Base-by-base conservation (phyloP, 2,329 filamentous ascomycete genomes). In the Nemania diffusa region DNA sequence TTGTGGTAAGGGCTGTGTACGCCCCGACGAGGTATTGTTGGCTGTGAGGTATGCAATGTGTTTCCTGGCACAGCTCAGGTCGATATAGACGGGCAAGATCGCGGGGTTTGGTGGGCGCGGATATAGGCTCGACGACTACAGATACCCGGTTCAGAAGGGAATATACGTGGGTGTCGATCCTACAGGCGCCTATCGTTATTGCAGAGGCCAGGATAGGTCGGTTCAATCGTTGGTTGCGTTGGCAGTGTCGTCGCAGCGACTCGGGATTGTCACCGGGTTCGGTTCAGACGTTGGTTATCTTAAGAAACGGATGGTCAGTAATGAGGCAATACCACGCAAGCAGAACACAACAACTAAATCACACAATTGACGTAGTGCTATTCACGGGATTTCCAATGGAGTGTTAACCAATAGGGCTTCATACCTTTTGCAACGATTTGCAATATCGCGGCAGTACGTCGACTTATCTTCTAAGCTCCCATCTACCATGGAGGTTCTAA, bases 271-370 rank as follows among this genome's bases (percentile, higher is more conserved):
- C 34, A 32, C 32, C 26, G 24, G 27, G 17, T 46, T 62, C 29
- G 9, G 29, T 48, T 24, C 20, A 44, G n/a, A 44, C n/a, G n/a
- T 59, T 22, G 13, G 29, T 22, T 65, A n/a, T 27, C 48, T 62
- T 6, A 9, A 29, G 27, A n/a, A 37, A 56, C n/a, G 29, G 34
- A 27, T n/a, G 6, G 51, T 67, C 20, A 67, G 61, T 27, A 17
- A 57, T 27, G 40, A 29, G 26, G 26, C 0, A 24, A 29, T 20
- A 22, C 15, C 8, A 11, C 22, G 42, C 8, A 26, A 50, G 22
- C 15, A 48, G 11, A 20, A 42, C 13, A 50, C 1, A 22, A 3
- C 24, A 50, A 22, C 7, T 2, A 5, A 48, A 6, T 22, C 27
- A 17, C 9, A 27, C 7, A 20, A 29, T 40, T 40, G 37, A 17